These are phyloP conservation scores for Ulota crispa DNA, from an alignment of 225 moss, liverwort and hornwort species.

Conservation along the genomic window DNA sequence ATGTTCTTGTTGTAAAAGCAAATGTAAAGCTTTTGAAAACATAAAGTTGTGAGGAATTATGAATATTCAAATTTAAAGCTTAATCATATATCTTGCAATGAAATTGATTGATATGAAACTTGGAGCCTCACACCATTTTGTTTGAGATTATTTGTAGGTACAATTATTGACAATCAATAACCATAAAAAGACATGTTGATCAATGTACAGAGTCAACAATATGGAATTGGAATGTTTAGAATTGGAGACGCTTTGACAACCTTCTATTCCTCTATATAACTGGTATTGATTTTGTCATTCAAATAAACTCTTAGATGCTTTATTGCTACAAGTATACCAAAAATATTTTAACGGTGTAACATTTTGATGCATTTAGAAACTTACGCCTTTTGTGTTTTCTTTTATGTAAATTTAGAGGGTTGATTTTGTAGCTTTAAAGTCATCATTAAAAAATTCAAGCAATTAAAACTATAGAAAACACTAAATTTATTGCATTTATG, in stretches of 20 bases:
- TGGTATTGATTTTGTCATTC: neutral
- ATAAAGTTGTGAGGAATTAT: fast-evolving
- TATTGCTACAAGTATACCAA: fast-evolving
- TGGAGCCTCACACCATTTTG: fast-evolving
- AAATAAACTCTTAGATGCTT: neutral
- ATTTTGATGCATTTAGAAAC: fast-evolving
- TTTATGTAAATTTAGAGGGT: neutral
- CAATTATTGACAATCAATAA: neutral
- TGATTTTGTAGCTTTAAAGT: neutral
- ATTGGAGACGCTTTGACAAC: neutral
- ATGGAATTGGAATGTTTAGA: neutral
- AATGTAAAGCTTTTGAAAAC: neutral
- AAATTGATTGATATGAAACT: neutral
- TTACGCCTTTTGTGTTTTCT: neutral
- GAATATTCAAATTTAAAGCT: neutral
- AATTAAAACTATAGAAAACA: too few relatives aligned
- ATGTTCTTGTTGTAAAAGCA: neutral
- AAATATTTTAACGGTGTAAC: fast-evolving
- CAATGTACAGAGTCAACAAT: neutral
- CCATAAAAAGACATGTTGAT: neutral
- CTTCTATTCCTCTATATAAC: neutral
- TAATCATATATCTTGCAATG: neutral
- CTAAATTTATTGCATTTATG: fast-evolving
- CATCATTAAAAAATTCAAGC: too few relatives aligned
- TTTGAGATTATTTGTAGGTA: neutral